phyloP scores from a whole-genome alignment of 169 alveolate genomes.

The Eimeria mitis region DNA sequence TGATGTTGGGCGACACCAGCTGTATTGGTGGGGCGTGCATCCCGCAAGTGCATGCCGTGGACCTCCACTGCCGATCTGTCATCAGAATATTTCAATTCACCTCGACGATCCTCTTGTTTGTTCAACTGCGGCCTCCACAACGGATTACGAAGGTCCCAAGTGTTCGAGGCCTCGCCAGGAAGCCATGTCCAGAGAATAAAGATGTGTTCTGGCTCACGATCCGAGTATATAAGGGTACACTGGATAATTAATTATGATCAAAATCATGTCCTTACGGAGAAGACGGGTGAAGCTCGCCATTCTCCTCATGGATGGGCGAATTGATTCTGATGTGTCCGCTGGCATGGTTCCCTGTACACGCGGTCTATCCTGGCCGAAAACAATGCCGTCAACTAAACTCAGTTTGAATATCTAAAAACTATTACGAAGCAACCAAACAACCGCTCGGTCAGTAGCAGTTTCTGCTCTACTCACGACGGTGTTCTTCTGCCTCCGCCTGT shows the following conservation, averaged over 20 bases:
- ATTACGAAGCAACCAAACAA: background rate
- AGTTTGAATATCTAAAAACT: background rate
- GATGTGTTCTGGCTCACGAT: constrained; percentile 10
- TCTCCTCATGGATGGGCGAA: constrained; percentile 4
- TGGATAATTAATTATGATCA: background rate
- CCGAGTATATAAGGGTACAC: background rate
- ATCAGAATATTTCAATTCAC: background rate
- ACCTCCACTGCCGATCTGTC: background rate
- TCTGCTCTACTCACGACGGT: background rate
- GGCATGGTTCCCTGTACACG: background rate
- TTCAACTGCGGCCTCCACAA: constrained; percentile 1
- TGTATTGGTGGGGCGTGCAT: background rate
- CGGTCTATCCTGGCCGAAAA: background rate
- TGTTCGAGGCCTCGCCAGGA: background rate
- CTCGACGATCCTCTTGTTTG: background rate
- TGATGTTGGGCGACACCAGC: background rate
- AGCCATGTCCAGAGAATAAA: background rate
- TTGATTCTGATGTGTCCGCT: background rate
- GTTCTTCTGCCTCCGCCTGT: background rate
- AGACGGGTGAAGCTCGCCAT: constrained; percentile 1
- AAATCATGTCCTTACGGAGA: background rate
- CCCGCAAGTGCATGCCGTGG: background rate
- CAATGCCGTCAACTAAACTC: background rate
- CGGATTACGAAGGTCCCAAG: background rate
- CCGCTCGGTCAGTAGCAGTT: background rate